Evolutionary conservation across 768 basidiomycete genomes (phyloP), one percentile per base, ranked within the genome.

Genomic region (Mycena amicta): DNA sequence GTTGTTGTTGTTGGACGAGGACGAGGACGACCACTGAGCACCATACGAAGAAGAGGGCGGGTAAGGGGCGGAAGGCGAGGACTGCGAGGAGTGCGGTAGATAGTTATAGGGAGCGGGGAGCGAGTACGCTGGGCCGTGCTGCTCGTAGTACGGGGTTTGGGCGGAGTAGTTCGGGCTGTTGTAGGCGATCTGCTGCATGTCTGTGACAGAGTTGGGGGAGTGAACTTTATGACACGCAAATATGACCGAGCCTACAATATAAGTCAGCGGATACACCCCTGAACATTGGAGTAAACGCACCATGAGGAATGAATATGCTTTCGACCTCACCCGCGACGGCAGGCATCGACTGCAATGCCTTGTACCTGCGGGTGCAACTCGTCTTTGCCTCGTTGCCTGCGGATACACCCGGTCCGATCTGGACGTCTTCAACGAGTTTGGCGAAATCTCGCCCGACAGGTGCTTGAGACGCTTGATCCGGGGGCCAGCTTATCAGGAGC

Each of bases 251-350:
- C 86, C 86, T 88, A 71, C 63, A 66, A 66, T 63, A 66, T 67
- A 65, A 70, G 71, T 73, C 69, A 72, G 70, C 70, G 54, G 46
- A 63, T 56, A 51, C 27, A 28, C 61, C 65, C 61, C 62, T 55
- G 50, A 62, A 59, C 40, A 40, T 28, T 52, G 50, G 61, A 55
- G 56, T 52, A 51, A 68, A 72, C 84, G 66, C 70, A 89, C 92
- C 92, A 83, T 94, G 90, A 71, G 92, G 92, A 73, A 93, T 92
- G 73, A 90, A 93, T 62, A 93, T 88, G 74, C 90, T 92, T 70
- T 93, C 91, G 27, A 93, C 89, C 72, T 87, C 83, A 57, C 80
- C 81, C 50, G 77, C 78, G 57, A 82, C 79, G 33, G 82, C 80
- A 68, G 80, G 77, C 80, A 89, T 83, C 65, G 76, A 76, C 69